Conservation (phyloP, 1,284 basidiomycete species). For the Sutorius eximius region DNA sequence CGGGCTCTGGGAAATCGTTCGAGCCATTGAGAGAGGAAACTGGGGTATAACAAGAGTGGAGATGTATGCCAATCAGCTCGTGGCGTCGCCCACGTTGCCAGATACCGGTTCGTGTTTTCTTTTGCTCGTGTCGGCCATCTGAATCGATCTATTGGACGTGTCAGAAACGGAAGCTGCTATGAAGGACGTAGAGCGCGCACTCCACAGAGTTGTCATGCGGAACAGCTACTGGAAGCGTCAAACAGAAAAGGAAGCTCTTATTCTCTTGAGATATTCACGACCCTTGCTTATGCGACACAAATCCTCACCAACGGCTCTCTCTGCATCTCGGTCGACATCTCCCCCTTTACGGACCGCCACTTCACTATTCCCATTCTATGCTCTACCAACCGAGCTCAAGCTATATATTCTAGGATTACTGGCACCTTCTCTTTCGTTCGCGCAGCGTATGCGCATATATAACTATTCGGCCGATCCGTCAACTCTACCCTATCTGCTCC, state of each 20-base stretch:
- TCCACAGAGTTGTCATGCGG: slow-evolving; percentile 44
- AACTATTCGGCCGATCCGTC: slow-evolving; percentile 50
- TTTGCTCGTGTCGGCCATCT: neutral
- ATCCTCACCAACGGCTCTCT: slow-evolving; percentile 6
- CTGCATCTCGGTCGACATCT: slow-evolving; percentile 11
- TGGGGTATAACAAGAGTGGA: slow-evolving; percentile 52
- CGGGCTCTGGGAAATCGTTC: slow-evolving; percentile 46
- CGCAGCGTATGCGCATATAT: slow-evolving; percentile 57
- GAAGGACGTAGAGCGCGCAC: slow-evolving; percentile 40
- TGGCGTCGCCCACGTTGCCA: slow-evolving; percentile 4
- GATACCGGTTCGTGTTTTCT: slow-evolving; percentile 10
- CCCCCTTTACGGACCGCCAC: slow-evolving; percentile 23
- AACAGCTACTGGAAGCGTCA: slow-evolving; percentile 49
- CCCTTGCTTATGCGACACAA: slow-evolving; percentile 43
- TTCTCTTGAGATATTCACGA: slow-evolving; percentile 52
- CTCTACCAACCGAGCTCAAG: slow-evolving; percentile 61
- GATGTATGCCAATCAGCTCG: slow-evolving; percentile 48
- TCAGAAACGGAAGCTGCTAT: slow-evolving; percentile 31
- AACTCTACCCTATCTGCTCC: slow-evolving; percentile 56
- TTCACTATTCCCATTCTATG: slow-evolving; percentile 39
- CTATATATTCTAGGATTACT: slow-evolving; percentile 57
- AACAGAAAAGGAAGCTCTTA: slow-evolving; percentile 50
- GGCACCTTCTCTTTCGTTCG: slow-evolving; percentile 55
- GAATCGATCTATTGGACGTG: neutral
- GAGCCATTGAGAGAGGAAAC: slow-evolving; percentile 48